These are phyloP conservation scores for Nectriaceae sp. DNA, from an alignment of 2,329 filamentous ascomycete genomes.

Conservation along the genomic window DNA sequence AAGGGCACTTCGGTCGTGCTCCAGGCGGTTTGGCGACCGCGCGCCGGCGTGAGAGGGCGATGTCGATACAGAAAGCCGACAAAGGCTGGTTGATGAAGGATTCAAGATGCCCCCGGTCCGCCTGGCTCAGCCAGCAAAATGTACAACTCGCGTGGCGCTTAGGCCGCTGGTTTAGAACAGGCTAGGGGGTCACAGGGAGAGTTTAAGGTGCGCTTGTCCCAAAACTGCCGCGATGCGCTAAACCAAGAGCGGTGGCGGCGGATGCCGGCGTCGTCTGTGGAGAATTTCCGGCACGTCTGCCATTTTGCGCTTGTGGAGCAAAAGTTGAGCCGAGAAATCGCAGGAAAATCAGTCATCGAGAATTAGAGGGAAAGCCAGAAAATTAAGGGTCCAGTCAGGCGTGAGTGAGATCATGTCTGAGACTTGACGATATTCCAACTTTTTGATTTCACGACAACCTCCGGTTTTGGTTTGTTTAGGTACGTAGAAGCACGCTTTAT, in stretches of 20 bases:
- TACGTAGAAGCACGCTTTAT: no score
- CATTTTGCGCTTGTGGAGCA: neutral
- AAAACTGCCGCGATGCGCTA: constrained; percentile 23
- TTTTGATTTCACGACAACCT: neutral
- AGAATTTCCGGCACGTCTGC: neutral
- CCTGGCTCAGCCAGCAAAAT: constrained; percentile 10
- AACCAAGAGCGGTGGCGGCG: constrained; percentile 14
- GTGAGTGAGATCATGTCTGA: constrained; percentile 4
- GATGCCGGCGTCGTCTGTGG: no score
- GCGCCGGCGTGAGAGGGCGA: neutral
- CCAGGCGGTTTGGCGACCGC: neutral
- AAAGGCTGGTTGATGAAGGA: constrained; percentile 1
- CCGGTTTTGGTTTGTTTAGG: no score
- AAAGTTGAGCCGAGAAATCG: neutral
- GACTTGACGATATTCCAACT: constrained; percentile 2
- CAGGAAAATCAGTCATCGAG: neutral
- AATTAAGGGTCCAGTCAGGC: neutral
- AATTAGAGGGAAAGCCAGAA: neutral
- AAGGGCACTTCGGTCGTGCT: neutral
- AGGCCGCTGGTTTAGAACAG: constrained; percentile 3
- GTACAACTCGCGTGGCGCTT: constrained; percentile 24
- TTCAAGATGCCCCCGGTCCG: constrained; percentile 10
- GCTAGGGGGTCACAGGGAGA: constrained; percentile 9
- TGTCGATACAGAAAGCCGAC: neutral
- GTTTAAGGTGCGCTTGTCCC: constrained; percentile 9